phyloP scores from a whole-genome alignment of 1,284 basidiomycete genomes.

The Vanrija sp. region DNA sequence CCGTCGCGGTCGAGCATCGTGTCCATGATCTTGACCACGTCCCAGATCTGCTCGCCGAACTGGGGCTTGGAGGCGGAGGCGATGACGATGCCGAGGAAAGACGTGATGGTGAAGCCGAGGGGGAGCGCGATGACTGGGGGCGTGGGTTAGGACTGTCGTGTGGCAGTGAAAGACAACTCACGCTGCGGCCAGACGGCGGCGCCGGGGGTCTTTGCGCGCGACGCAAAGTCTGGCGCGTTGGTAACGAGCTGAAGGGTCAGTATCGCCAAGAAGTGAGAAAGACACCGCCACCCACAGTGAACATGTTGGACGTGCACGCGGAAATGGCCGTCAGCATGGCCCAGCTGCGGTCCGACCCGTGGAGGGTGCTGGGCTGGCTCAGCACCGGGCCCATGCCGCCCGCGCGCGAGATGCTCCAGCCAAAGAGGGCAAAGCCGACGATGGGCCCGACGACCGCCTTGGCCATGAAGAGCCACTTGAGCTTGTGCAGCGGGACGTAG shows the following conservation, averaged over 20 bases:
- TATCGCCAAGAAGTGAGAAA: constrained; percentile 31
- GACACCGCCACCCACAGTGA: constrained; percentile 49
- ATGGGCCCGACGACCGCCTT: constrained; percentile 65
- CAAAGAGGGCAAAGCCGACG: constrained; percentile 72
- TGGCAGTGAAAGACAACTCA: not conserved
- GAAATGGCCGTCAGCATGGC: constrained; percentile 71
- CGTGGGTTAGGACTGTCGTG: not conserved
- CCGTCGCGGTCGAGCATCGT: constrained; percentile 30
- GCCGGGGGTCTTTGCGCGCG: constrained; percentile 62
- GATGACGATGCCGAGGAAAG: constrained; percentile 79
- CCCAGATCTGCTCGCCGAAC: constrained; percentile 75
- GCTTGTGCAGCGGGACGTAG: constrained; percentile 74
- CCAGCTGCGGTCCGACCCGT: constrained; percentile 70
- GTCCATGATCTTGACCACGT: constrained; percentile 48
- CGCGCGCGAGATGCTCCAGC: constrained; percentile 74
- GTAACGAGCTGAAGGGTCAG: constrained; percentile 32
- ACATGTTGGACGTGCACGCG: constrained; percentile 75
- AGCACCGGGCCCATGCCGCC: constrained; percentile 77
- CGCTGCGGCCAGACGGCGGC: constrained; percentile 66
- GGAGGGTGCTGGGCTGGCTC: constrained; percentile 61
- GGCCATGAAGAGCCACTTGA: constrained; percentile 74
- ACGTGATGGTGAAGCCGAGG: constrained; percentile 68
- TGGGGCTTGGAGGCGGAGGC: constrained; percentile 71
- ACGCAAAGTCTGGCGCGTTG: constrained; percentile 70
- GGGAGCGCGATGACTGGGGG: constrained; percentile 60